Evolutionary conservation across 2,329 filamentous ascomycete species (phyloP), one percentile per base, ranked within the genome.

Genomic region (Rhinocladiella similis): DNA sequence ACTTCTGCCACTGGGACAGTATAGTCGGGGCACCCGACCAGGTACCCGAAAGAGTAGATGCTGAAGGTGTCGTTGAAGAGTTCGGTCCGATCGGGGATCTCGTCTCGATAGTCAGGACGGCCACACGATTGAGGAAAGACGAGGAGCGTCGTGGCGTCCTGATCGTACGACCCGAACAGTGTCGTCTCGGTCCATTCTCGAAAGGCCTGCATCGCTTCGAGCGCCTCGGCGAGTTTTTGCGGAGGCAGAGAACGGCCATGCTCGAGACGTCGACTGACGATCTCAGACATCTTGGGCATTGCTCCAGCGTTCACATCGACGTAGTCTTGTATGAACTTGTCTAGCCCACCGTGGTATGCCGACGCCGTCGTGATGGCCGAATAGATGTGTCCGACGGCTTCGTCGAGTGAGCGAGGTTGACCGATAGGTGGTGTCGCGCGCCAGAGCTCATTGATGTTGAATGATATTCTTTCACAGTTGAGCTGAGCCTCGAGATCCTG

Each of bases 171-270:
- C 33, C 59, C 57, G 25, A 63, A 65, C n/a, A 63, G 18, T 1
- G 56, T 62, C 18, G 54, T 62, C 38, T 63, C 57, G 5, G 54
- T 56, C 78, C 78, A 81, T 7, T 68, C 60, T 53, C 72, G 70
- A 60, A 81, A 81, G 1, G 71, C 62, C 0, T 79, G 80, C 60
- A 82, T 82, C 64, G 82, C 81, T 4, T 69, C 63, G 5, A 80
- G 68, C 3, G 77, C 81, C 2, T 75, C 67, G 0, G 75, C 71
- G 0, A 78, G 66, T 0, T 70, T 69, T 3, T 72, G 69, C 1
- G 72, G 66, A 1, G 71, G 68, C 35, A 72, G 70, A 1, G 69
- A 70, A 33, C 76, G 73, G 2, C 75, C 79, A 66, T 73, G 82
- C 7, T 68, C 69, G 76, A 78, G 81, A 10, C 80, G 75, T 0